Evolutionary conservation across 805 yeast genomes (phyloP).

Genomic region (Cyberlindnera petersonii): DNA sequence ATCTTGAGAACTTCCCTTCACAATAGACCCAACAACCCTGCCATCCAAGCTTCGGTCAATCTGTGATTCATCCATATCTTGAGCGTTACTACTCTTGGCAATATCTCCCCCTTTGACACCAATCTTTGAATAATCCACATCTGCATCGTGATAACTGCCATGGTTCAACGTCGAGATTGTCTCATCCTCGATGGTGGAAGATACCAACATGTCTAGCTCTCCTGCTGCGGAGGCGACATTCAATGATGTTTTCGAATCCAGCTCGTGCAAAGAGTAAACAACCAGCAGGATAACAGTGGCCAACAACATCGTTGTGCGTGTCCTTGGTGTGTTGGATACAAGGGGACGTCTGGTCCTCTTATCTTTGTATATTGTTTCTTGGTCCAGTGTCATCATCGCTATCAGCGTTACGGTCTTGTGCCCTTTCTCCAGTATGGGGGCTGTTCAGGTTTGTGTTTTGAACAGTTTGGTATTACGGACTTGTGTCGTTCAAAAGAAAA

Average conservation of each 20-base stretch:
- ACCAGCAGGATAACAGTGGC: conserved; percentile 3
- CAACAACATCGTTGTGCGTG: conserved; percentile 1
- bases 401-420: too few relatives aligned
- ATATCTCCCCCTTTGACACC: background rate
- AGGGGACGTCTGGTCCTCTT: conserved; percentile 3
- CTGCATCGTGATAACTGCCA: conserved; percentile 12
- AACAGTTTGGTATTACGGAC: too few relatives aligned
- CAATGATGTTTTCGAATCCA: background rate
- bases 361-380: conserved; percentile 8
- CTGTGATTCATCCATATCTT: conserved; percentile 9
- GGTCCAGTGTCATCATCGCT: background rate
- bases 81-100: background rate
- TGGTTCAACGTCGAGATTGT: too few relatives aligned
- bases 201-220: too few relatives aligned
- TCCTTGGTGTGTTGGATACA: background rate
- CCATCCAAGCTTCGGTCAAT: conserved; percentile 18
- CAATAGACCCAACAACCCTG: conserved; percentile 18
- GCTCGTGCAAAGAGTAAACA: conserved; percentile 3
- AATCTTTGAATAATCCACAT: conserved; percentile 8
- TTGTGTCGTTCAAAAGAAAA: too few relatives aligned
- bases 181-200: too few relatives aligned
- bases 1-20: conserved; percentile 2
- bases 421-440: too few relatives aligned
- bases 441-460: too few relatives aligned
- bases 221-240: background rate